These are phyloP conservation scores for Hortiboletus campestris DNA, from an alignment of 768 basidiomycete genomes.

Conservation along the genomic window DNA sequence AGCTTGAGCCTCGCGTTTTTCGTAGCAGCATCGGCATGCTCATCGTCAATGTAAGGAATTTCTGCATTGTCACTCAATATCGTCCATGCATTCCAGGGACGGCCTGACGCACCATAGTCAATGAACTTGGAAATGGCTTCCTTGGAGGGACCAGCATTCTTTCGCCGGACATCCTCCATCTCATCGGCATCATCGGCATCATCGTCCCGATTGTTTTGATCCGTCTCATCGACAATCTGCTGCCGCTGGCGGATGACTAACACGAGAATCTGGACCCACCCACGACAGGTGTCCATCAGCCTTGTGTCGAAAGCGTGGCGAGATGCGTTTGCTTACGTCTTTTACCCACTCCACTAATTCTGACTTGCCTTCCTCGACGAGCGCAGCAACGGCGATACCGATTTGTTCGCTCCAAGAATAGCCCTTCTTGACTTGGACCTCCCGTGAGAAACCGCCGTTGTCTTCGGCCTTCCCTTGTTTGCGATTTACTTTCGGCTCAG, in stretches of 20 bases:
- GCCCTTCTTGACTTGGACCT: slow-evolving; percentile 82
- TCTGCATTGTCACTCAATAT: slow-evolving; percentile 43
- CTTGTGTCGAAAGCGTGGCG: slow-evolving; percentile 21
- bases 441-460: slow-evolving; percentile 48
- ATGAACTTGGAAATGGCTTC: slow-evolving; percentile 67
- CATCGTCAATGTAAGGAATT: slow-evolving; percentile 73
- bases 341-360: slow-evolving; percentile 77
- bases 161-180: slow-evolving; percentile 29
- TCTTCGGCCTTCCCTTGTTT: slow-evolving; percentile 34
- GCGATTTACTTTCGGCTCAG: slow-evolving; percentile 43
- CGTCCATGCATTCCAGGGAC: background rate
- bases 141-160: slow-evolving; percentile 49
- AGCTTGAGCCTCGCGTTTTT: slow-evolving; percentile 81
- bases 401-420: slow-evolving; percentile 89
- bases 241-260: slow-evolving; percentile 58
- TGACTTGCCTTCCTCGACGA: slow-evolving; percentile 63
- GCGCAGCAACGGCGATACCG: slow-evolving; percentile 75
- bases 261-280: slow-evolving; percentile 51
- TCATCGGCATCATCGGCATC: slow-evolving; percentile 37
- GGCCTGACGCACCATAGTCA: slow-evolving; percentile 63
- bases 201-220: slow-evolving; percentile 41
- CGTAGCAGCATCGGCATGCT: slow-evolving; percentile 73
- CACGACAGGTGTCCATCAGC: slow-evolving; percentile 13
- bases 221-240: slow-evolving; percentile 60
- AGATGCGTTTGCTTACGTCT: slow-evolving; percentile 54